A percentile compares a stretch with the other conserved stretches of the same genome.
These are phyloP conservation scores for Microbotryum silenes-acaulis DNA, from an alignment of 1,284 basidiomycete species.

Conservation along the genomic window DNA sequence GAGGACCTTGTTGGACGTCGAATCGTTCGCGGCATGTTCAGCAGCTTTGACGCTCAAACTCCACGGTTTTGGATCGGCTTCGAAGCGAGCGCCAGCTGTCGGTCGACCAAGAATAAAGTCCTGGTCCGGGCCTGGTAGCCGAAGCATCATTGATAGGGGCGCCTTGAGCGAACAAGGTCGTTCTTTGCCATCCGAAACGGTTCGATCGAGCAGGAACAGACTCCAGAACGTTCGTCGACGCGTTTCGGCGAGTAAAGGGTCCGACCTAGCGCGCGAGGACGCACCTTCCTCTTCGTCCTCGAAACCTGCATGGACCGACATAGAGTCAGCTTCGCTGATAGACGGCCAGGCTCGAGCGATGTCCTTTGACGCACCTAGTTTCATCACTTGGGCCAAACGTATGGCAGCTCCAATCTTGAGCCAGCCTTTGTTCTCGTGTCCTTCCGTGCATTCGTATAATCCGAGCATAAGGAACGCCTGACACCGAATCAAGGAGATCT, in stretches of 20 bases:
- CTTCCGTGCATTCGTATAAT: conserved; percentile 31
- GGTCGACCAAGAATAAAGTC: conserved; percentile 19
- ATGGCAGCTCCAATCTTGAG: conserved; percentile 29
- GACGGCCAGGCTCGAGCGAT: not conserved
- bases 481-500: conserved; percentile 28
- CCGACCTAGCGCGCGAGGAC: not conserved
- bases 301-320: not conserved
- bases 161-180: conserved; percentile 27
- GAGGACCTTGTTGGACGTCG: conserved; percentile 5
- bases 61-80: conserved; percentile 22
- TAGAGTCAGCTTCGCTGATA: too few relatives aligned
- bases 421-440: conserved; percentile 31
- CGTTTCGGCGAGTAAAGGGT: conserved; percentile 19
- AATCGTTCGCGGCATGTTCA: conserved; percentile 1
- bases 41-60: conserved; percentile 8
- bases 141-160: conserved; percentile 16
- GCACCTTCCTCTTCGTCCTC: not conserved
- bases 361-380: conserved; percentile 29
- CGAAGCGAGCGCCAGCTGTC: conserved; percentile 24
- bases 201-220: conserved; percentile 30
- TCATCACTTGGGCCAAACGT: conserved; percentile 31
- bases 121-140: conserved; percentile 28
- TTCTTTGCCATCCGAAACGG: conserved; percentile 32
- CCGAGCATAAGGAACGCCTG: conserved; percentile 31
- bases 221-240: conserved; percentile 31